A percentile compares a stretch with the other conserved stretches of the same genome.
Conservation (phyloP, 441 rosid genomes). For the Arabidopsis lyrata region DNA sequence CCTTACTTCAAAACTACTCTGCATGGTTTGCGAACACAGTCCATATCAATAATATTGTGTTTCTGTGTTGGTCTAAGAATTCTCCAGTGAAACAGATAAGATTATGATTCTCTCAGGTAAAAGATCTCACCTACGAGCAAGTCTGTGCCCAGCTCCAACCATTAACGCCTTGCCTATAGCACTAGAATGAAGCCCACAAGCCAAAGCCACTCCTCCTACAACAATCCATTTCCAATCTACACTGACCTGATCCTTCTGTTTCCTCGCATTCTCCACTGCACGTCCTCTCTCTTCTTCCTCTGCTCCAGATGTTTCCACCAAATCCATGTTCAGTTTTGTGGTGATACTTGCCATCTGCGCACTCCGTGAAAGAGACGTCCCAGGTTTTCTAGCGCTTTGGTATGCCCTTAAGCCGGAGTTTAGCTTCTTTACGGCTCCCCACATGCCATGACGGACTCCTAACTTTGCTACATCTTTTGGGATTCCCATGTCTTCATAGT, state of each 20-base stretch:
- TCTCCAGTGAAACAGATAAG: conserved; percentile 19
- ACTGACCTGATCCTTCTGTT: conserved; percentile 27
- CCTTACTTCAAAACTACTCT: conserved; percentile 19
- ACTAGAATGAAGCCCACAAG: conserved; percentile 75
- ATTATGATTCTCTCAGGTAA: conserved; percentile 8
- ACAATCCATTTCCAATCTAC: conserved; percentile 90
- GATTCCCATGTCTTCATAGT: conserved; percentile 95
- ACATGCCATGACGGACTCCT: conserved; percentile 96
- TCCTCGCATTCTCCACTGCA: conserved; percentile 23
- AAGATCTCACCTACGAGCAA: conserved; percentile 72
- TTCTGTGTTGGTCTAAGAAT: conserved; percentile 15
- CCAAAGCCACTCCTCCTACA: conserved; percentile 82
- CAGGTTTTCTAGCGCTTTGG: conserved; percentile 74
- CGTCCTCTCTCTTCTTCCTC: conserved; percentile 60
- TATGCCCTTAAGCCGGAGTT: conserved; percentile 84
- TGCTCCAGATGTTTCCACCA: conserved; percentile 41
- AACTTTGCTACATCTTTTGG: conserved; percentile 97
- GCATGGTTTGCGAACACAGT: conserved; percentile 14
- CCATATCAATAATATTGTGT: conserved; percentile 5
- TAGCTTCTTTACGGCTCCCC: conserved; percentile 92
- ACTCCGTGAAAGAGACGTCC: conserved; percentile 64
- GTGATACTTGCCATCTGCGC: conserved; percentile 76
- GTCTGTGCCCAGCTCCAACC: conserved; percentile 83
- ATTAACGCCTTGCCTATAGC: conserved; percentile 75
- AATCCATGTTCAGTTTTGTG: conserved; percentile 63